Evolutionary conservation across 768 basidiomycete species (phyloP), one percentile per base, ranked within the genome.

Genomic region (Hygrophorus russula): DNA sequence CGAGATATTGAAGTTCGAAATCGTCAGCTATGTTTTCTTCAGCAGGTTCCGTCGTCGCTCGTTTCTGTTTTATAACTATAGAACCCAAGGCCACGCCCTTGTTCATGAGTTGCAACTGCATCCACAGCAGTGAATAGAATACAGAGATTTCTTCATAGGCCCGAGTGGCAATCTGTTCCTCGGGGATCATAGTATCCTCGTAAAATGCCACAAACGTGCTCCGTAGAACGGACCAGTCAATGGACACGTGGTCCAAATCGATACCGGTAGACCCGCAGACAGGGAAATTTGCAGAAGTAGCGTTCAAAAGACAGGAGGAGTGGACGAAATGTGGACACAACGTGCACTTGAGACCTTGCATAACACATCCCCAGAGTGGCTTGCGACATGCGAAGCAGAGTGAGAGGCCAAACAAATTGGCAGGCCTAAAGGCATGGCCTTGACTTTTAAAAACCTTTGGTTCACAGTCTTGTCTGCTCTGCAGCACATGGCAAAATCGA

Each of bases 341-440:
- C 18, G 56, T 55, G 54, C 88, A 92, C 39, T 71, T 73, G 15
- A 81, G 52, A 2, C 75, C 82, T 57, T 90, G 87, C 29, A 59
- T 59, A 11, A 66, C 59, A 38, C 62, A 67, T 2, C 86, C 88
- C 86, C 87, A 90, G 9, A 90, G 66, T 1, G 88, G 88, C 34
- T 69, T 59, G 14, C 60, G 66, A 56, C 88, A 92, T 3, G 69
- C 54, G 47, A 73, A 68, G 55, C 88, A 92, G 7, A 82, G 67
- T n/a, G 74, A 73, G 6, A 89, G 59, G 18, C 77, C 82, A 61
- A 90, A 89, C 34, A 85, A 57, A 51, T 82, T 88, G 46, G 78
- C 71, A 7, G 61, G 52, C 32, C 61, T 58, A 56, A 90, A 80
- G 1, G 54, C 51, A 53, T 89, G 85, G 27, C 63, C 55, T 11